Evolutionary conservation across 2,329 filamentous ascomycete genomes (phyloP), one percentile per base, ranked within the genome.

Genomic region (Ophiosphaerella herpotricha): DNA sequence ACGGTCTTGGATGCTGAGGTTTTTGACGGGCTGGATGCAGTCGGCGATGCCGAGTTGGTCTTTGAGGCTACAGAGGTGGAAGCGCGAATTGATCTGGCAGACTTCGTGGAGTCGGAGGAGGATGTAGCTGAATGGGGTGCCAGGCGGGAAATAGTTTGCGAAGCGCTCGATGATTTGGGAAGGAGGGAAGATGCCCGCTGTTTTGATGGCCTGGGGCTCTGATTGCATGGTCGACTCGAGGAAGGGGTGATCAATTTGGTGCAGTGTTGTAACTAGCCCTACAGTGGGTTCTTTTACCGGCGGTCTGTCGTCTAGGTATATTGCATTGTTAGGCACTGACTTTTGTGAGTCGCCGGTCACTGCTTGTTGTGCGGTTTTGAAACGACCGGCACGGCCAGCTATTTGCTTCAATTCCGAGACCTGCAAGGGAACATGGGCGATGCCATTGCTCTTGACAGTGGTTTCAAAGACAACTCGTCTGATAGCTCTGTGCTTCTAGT

Each of bases 361-460:
- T 24, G 81, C 79, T 65, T 88, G 80, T 24, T 80, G 77, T 2
- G 90, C 90, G 24, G 88, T 87, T 48, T 87, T 86, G 73, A 87
- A 99, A 39, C 94, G 87, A 24, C 94, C 94, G 11, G 94, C 94
- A 58, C 94, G 86, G 14, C 94, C 94, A 42, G 86, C 94, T 65
- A 99, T 99, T 69, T 99, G 94, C 73, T 96, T 97, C 64, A 97
- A 81, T 59, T 97, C 90, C 0, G 91, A 87, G 3, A 88, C 79
- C 0, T 81, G 77, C 21, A 99, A 78, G 4, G 79, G 74, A 13
- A 84, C 78, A 26, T 81, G 79, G 5, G 77, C 74, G 1, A 60
- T 66, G 1, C 88, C 88, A 54, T 91, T 82, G 58, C 82, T 87
- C 71, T 97, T 99, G 52, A 80, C 76, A 2, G 86, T 81, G 0